Percentiles rank a stretch among this genome's conserved stretches.
Evolutionary conservation across 2,329 filamentous ascomycete species (phyloP).

Genomic region (Colletotrichum siamense): DNA sequence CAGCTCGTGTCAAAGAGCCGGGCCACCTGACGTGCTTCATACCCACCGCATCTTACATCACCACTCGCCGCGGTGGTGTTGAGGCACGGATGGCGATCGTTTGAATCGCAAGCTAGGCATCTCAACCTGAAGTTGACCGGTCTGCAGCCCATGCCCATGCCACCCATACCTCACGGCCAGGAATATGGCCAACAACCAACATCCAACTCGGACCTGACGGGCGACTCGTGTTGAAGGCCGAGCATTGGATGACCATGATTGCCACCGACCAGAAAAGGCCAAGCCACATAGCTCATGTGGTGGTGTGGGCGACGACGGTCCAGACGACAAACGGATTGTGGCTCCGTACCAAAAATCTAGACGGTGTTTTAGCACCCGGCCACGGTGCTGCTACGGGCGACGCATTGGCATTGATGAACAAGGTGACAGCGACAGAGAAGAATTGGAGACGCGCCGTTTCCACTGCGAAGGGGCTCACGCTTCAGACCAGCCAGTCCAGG

Average conservation of each 20-base stretch:
- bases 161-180: neutral
- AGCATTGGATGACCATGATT: neutral
- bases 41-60: constrained; percentile 7
- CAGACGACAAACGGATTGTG: constrained; percentile 7
- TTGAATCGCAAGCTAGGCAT: neutral
- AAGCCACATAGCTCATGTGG: constrained; percentile 7
- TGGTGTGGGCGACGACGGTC: neutral
- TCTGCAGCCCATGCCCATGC: neutral
- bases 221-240: constrained; percentile 1
- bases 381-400: neutral
- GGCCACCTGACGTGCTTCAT: constrained; percentile 1
- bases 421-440: constrained; percentile 12
- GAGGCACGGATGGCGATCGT: constrained; percentile 1
- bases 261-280: neutral
- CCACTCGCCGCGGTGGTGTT: neutral
- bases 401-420: constrained; percentile 2
- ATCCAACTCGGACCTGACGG: neutral
- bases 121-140: constrained; percentile 11
- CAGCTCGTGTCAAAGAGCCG: neutral
- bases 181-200: neutral
- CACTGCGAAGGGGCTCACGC: neutral
- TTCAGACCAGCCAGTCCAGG: neutral
- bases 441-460: constrained; percentile 1
- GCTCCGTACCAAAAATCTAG: neutral
- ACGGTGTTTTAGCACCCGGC: neutral